Evolutionary conservation across 2,329 filamentous ascomycete species (phyloP), one percentile per base, ranked within the genome.

Genomic region (Botryosphaeria dothidea): DNA sequence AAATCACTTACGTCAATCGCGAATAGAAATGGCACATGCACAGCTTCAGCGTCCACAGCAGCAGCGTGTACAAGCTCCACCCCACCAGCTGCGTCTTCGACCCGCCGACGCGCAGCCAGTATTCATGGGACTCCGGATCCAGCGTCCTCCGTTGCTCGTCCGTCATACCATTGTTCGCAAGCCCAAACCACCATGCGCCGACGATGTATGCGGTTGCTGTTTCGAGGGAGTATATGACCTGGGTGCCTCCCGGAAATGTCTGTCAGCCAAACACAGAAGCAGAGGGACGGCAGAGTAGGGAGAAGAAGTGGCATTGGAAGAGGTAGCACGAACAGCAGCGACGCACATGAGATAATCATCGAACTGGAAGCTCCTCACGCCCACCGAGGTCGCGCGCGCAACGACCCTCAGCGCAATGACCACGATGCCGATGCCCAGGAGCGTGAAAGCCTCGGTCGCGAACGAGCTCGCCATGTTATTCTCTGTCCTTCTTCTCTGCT

Each of bases 111-210:
- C 85, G 81, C 66, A 79, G 68, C 4, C 71, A 70, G 68, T 81
- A 86, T 69, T 87, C 84, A 4, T 76, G 70, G 11, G 80, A 80
- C 9, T 74, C 65, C 0, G 81, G 77, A 4, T 77, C 75, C 13
- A 88, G 74, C 0, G 77, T 72, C 4, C 69, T 72, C 6, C 86
- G 81, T 66, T 85, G 72, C 21, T 78, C 79, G 15, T 82, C 75
- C 2, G 85, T 83, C 83, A 88, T 86, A 64, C 79, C 74, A 68
- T 86, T 86, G 68, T 88, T 87, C 21, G 85, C 84, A 2, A 87
- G 75, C 0, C 85, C 85, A 49, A 78, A 74, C 56, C 79, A 84
- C 65, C 75, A 76, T 11, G 81, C 80, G 19, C 82, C 82, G 17
- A 85, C 81, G 23, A 77, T 78, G 66, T 85, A 83, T 21, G 80